Evolutionary conservation across 352 stramenopile genomes (phyloP).

Genomic region (Globisporangium spiculum): DNA sequence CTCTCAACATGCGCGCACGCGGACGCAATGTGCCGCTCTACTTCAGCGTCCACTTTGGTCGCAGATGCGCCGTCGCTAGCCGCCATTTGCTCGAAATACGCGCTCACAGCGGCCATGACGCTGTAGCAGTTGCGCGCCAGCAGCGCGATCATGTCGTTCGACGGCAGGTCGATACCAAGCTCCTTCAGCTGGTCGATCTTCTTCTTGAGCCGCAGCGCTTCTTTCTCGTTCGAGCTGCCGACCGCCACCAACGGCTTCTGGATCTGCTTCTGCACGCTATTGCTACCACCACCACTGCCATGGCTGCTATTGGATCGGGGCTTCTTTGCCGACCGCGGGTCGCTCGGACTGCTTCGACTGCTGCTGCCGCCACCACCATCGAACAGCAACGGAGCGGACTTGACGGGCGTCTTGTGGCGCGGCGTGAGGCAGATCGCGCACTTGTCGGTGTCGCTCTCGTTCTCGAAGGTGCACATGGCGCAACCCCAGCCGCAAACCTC

Average conservation of each 20-base stretch:
- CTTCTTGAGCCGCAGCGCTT: conserved; percentile 49
- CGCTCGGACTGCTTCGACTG: neutral
- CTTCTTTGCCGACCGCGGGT: conserved; percentile 17
- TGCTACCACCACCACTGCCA: neutral
- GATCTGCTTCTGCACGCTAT: conserved; percentile 20
- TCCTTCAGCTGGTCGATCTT: conserved; percentile 79
- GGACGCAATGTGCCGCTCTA: conserved; percentile 19
- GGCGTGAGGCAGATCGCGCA: conserved; percentile 58
- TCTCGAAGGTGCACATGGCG: conserved; percentile 74
- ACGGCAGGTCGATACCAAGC: conserved; percentile 63
- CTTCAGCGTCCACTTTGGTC: conserved; percentile 14
- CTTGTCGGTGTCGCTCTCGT: conserved; percentile 25
- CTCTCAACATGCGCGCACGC: conserved; percentile 31
- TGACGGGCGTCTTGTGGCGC: conserved; percentile 2
- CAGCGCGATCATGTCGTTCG: conserved; percentile 48
- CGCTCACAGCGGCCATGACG: conserved; percentile 60
- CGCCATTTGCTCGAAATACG: conserved; percentile 65
- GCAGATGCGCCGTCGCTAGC: neutral
- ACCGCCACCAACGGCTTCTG: conserved; percentile 49
- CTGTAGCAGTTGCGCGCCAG: conserved; percentile 76
- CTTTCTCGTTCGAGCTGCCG: conserved; percentile 63
- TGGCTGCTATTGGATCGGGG: conserved; percentile 6
- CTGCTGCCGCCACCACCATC: neutral
- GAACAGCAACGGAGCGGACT: neutral
- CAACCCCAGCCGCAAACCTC: conserved; percentile 47